Base-by-base conservation (phyloP, 2,329 filamentous ascomycete genomes). In the Metarhizium album region DNA sequence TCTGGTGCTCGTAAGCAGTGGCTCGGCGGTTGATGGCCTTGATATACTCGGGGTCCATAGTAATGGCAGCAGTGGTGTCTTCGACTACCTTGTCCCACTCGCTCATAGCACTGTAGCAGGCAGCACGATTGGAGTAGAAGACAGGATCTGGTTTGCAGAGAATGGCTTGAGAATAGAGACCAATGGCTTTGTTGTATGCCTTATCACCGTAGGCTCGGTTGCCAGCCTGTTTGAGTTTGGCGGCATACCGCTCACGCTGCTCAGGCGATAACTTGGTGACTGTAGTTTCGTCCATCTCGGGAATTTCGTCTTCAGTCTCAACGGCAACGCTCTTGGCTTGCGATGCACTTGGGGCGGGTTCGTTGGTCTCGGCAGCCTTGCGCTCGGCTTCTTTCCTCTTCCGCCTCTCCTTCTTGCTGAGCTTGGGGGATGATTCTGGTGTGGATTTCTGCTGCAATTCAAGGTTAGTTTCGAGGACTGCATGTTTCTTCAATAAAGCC, bases 91-190 rank as follows among this genome's bases (percentile, higher is more conserved):
- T 91, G 47, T 94, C 86, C 90, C 91, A 98, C 62, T 95, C 80
- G 57, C 82, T 83, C 65, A 93, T 82, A 58, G 93, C 90, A 67
- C 95, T 97, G 74, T 90, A 94, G 78, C 93, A 98, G 50, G 93
- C 93, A 52, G 93, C 93, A 61, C 93, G 86, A 78, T 98, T 98
- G 57, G 93, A 97, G 79, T 94, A 98, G 78, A 93, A 98, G 67
- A 98, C 90, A 31, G 93, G 90, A 64, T 98, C 93, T 52, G 90
- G 86, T 74, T 93, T 95, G 84, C 93, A 97, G 48, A 97, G 74
- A 61, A 98, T 95, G 47, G 93, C 93, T 73, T 95, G 88, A 58
- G 87, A 87, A 72, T 98, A 98, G 35, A 98, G 82, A 4, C 90
- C 86, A 65, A 98, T 98, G 59, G 93, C 93, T 62, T 82, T 83